phyloP scores from a whole-genome alignment of 1,284 basidiomycete species.

The Blastosporella zonata region DNA sequence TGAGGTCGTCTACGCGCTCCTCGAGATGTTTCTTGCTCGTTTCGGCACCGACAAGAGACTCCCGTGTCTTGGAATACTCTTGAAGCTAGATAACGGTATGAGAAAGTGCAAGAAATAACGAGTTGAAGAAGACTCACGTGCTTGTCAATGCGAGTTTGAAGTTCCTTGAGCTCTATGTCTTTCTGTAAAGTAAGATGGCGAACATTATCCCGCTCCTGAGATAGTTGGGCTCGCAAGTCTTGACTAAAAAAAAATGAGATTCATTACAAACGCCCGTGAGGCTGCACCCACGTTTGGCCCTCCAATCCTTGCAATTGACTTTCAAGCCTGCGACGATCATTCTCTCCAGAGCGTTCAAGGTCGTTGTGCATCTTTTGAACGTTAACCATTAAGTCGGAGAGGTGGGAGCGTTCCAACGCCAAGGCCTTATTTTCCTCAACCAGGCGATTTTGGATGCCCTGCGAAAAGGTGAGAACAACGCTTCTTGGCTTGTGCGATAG shows the following conservation, averaged over 20 bases:
- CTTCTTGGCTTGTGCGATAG: not conserved
- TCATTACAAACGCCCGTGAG: constrained; percentile 1
- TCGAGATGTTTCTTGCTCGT: constrained; percentile 82
- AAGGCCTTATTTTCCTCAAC: constrained; percentile 83
- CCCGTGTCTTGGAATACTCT: constrained; percentile 71
- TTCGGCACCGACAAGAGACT: constrained; percentile 71
- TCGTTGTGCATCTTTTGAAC: constrained; percentile 89
- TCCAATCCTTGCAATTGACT: constrained; percentile 78
- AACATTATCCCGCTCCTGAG: constrained; percentile 76
- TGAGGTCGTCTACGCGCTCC: constrained; percentile 71
- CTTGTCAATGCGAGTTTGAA: constrained; percentile 74
- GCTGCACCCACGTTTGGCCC: constrained; percentile 60
- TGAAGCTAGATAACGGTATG: constrained; percentile 39
- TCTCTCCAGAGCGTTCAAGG: constrained; percentile 77
- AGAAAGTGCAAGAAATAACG: not conserved
- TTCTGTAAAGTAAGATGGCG: constrained; percentile 73
- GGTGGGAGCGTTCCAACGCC: constrained; percentile 75
- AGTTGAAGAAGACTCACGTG: constrained; percentile 47
- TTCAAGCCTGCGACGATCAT: constrained; percentile 78
- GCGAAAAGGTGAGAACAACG: constrained; percentile 11
- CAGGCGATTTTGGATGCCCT: constrained; percentile 77
- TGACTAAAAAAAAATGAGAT: constrained; percentile 41
- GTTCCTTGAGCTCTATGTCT: constrained; percentile 78
- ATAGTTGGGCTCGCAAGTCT: constrained; percentile 73
- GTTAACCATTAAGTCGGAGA: constrained; percentile 84